Evolutionary conservation across 2,329 filamentous ascomycete genomes (phyloP), one percentile per base, ranked within the genome.

Genomic region (Amesomyces nigricolor): DNA sequence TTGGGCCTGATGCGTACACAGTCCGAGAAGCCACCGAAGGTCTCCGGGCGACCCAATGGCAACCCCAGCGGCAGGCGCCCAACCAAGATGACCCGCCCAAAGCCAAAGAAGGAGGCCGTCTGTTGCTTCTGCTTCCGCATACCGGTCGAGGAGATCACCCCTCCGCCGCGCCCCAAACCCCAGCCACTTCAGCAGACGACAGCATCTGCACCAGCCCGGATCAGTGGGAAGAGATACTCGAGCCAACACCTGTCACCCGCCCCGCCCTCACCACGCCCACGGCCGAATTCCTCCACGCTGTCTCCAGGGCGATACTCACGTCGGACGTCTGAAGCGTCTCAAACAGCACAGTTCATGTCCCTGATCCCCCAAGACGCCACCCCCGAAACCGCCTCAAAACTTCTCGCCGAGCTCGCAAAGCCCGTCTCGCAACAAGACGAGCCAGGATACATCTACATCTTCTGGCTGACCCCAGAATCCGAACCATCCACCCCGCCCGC

Each of bases 401-500:
- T 97, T 3, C 79, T 92, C 57, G 76, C 86, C 2, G 91, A 97
- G 70, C 78, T 97, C 9, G 82, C 77, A 71, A 68, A 94, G 80
- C 75, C 90, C 1, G 81, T 91, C 45, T 91, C 89, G 0, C 75
- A 82, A 19, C 75, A 79, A 52, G 89, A 94, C 62, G 89, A 95
- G 63, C 77, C 87, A 11, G 94, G 94, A 38, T 99, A 94, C 73
- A 97, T 99, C 63, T 99, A 99, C 78, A 95, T 99, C 71, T 99
- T 97, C 78, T 96, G 92, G 91, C 79, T 96, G 19, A 96, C 90
- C 0, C 85, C 90, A 32, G 76, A 80, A 37, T 79, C 78, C 2
- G 72, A 81, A 7, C 68, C 77, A 0, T 70, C 80, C 0, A 73
- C 78, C 1, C 77, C 82, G 0, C 77, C 85, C 0, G 75, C 76